A percentile compares a stretch with the other conserved stretches of the same genome.
phyloP scores from a whole-genome alignment of 805 yeast genomes.

The Metahyphopichia silvanorum region DNA sequence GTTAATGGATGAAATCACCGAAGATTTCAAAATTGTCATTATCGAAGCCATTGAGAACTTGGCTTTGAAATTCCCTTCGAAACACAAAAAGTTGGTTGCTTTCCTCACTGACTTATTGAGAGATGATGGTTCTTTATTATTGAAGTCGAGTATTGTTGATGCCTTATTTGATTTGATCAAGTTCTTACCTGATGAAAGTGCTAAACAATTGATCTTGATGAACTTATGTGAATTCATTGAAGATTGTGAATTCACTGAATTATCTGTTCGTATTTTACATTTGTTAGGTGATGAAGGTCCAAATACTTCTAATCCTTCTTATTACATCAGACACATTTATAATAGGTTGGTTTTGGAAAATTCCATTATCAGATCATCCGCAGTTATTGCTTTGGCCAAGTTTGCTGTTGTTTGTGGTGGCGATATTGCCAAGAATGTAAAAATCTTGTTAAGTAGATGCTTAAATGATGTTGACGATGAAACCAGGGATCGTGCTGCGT shows the following conservation, averaged over 20 bases:
- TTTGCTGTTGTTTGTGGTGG: conserved; percentile 79
- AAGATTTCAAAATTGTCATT: conserved; percentile 91
- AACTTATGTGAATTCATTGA: conserved; percentile 95
- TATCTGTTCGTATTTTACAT: conserved; percentile 89
- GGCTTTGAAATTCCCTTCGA: conserved; percentile 89
- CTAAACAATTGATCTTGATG: conserved; percentile 79
- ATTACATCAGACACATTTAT: conserved; percentile 92
- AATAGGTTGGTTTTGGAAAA: conserved; percentile 96
- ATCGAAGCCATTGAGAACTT: conserved; percentile 92
- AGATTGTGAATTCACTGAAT: conserved; percentile 95
- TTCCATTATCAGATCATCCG: conserved; percentile 92
- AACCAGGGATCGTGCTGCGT: conserved; percentile 95
- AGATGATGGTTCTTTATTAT: conserved; percentile 85
- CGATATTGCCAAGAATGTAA: conserved; percentile 63
- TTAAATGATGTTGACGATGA: conserved; percentile 90
- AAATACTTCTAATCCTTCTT: conserved; percentile 74
- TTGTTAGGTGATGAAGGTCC: conserved; percentile 95
- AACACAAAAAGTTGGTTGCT: conserved; percentile 75
- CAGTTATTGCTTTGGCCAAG: conserved; percentile 87
- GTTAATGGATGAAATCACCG: conserved; percentile 90
- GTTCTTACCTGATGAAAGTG: conserved; percentile 67
- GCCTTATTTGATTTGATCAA: conserved; percentile 89
- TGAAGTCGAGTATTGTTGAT: conserved; percentile 86
- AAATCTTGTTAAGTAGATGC: conserved; percentile 75
- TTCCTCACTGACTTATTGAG: conserved; percentile 83